Conservation (phyloP, 2,329 filamentous ascomycete species). For the Metarhizium rileyi region DNA sequence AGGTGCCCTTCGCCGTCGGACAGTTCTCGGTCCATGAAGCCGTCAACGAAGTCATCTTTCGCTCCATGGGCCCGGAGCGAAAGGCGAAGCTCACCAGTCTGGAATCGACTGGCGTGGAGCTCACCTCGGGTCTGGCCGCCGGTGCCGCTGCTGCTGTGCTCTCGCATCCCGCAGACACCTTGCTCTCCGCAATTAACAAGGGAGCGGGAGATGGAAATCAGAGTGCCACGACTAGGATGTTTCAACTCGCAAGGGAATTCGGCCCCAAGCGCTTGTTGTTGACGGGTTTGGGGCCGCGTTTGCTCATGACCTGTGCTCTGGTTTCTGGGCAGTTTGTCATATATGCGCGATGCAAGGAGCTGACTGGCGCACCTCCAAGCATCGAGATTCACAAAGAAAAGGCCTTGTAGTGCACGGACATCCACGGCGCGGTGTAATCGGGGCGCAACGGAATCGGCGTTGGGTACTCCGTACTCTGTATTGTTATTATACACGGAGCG, state of each 20-base stretch:
- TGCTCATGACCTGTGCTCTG: slow-evolving; percentile 44
- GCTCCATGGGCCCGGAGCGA: slow-evolving; percentile 50
- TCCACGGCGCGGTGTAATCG: not conserved
- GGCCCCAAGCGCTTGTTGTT: slow-evolving; percentile 37
- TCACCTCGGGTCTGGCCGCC: slow-evolving; percentile 76
- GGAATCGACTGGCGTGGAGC: slow-evolving; percentile 73
- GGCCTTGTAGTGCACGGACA: slow-evolving; percentile 12
- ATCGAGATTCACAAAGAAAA: slow-evolving; percentile 45
- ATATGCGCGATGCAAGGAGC: slow-evolving; percentile 43
- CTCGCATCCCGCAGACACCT: slow-evolving; percentile 75
- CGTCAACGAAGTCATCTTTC: slow-evolving; percentile 68
- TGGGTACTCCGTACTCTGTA: not conserved
- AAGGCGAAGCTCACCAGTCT: slow-evolving; percentile 61
- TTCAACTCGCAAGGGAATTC: slow-evolving; percentile 40
- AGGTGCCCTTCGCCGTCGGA: slow-evolving; percentile 87
- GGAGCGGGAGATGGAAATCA: slow-evolving; percentile 39
- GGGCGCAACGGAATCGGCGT: not conserved
- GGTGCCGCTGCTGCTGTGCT: slow-evolving; percentile 83
- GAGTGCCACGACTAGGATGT: slow-evolving; percentile 39
- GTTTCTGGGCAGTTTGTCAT: slow-evolving; percentile 46
- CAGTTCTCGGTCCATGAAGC: slow-evolving; percentile 95
- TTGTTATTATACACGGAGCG: too few species aligned
- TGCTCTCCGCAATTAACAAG: slow-evolving; percentile 47
- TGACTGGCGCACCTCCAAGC: slow-evolving; percentile 39
- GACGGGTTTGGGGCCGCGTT: slow-evolving; percentile 38